Evolutionary conservation across 2,329 filamentous ascomycete species (phyloP), one percentile per base, ranked within the genome.

Genomic region (Hypocreales sp.): DNA sequence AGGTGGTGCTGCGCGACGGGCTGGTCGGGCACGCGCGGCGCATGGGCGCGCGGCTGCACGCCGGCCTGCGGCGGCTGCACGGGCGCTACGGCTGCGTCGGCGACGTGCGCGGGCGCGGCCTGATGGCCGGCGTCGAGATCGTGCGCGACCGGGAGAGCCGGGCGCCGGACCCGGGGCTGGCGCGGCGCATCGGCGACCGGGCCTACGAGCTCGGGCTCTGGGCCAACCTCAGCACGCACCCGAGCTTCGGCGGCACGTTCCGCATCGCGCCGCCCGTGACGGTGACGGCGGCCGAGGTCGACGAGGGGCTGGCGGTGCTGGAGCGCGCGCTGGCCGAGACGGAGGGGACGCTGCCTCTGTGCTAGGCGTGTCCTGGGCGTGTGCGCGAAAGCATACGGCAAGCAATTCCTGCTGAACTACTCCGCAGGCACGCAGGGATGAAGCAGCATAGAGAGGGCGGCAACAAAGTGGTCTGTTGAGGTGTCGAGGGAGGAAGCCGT

Each of bases 261-360:
- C 49, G 70, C 8, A 61, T 75, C 27, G 69, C 68, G 5, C 70
- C 68, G 15, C 69, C 71, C 0, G 64, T 76, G 22, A 72, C 65
- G 0, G 61, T 73, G 7, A 60, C 60, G 0, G 53, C 53, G 16
- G 51, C 58, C 25, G 52, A 69, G 44, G 42, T 71, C 24, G 47
- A 61, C 12, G 48, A 58, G 21, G 70, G 67, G 0, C 38, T 77
- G 31, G 37, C 31, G 2, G 64, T 76, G 24, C 51, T 77, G 33
- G 70, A 76, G 38, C 49, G 63, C 38, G 66, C 67, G 1, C 64
- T 75, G 25, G 42, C 40, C 15, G 40, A 42, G 20, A 51, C 45
- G 7, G 38, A 42, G 20, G 50, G 45, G 3, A 44, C 41, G 7
- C 32, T 46, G 34, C 45, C 47, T 15, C 26, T 51, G 12, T 45